phyloP scores from a whole-genome alignment of 164 flowering plant species.

The Dillenia suffruticosa region DNA sequence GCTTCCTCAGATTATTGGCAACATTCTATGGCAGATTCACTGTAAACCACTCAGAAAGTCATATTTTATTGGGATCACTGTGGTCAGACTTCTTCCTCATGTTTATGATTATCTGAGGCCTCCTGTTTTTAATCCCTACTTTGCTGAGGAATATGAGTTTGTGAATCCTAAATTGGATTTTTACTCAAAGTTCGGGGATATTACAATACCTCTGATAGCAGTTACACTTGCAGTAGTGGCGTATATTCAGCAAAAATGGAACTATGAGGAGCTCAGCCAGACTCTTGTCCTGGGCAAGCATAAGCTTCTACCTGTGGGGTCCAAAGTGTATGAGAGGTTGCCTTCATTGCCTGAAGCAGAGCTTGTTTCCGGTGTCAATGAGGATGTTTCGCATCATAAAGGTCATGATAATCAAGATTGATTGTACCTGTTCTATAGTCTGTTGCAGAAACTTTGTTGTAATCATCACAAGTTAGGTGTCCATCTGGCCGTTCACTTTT shows the following conservation, averaged over 20 bases:
- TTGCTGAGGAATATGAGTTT: conserved; percentile 64
- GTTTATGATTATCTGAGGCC: conserved; percentile 60
- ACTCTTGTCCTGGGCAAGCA: conserved; percentile 26
- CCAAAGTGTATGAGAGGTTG: conserved; percentile 61
- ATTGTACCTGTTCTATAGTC: background rate
- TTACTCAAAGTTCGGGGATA: conserved; percentile 67
- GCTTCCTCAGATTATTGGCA: conserved; percentile 84
- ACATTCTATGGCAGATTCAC: conserved; percentile 65
- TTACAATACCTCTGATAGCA: conserved; percentile 56
- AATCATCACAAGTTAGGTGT: no score
- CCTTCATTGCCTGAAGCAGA: conserved; percentile 73
- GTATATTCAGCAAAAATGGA: conserved; percentile 77
- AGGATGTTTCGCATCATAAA: conserved; percentile 8
- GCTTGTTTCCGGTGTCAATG: conserved; percentile 48
- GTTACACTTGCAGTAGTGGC: conserved; percentile 43
- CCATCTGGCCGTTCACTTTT: no score
- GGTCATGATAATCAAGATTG: conserved; percentile 25
- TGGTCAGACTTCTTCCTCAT: conserved; percentile 79
- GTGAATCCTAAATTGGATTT: conserved; percentile 70
- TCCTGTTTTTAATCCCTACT: conserved; percentile 62
- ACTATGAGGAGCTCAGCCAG: conserved; percentile 46
- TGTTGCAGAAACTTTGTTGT: no score
- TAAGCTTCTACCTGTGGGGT: conserved; percentile 53
- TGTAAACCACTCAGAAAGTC: conserved; percentile 60
- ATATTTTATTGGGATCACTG: conserved; percentile 66